Percentiles rank a stretch among this genome's conserved stretches.
Conservation (phyloP, 495 filamentous ascomycete species). For the Cudoniella acicularis region DNA sequence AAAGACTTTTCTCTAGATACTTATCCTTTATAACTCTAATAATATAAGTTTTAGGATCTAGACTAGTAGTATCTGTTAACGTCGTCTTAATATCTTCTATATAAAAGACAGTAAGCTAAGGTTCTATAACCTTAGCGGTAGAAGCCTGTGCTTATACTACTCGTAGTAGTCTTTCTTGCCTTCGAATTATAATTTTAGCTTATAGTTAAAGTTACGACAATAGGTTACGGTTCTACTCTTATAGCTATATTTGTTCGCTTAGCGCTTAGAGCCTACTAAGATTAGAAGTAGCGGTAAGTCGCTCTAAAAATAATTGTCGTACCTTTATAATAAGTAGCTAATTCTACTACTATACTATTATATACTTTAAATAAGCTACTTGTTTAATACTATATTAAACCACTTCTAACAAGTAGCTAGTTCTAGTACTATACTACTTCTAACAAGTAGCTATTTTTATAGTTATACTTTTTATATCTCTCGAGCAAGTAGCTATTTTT, state of each 20-base stretch:
- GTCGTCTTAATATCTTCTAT: not conserved
- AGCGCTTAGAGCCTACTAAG: conserved; percentile 4
- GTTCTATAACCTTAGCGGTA: conserved; percentile 1
- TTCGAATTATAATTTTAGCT: conserved; percentile 5
- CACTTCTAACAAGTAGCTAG: not conserved
- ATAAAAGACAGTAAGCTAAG: conserved; percentile 1
- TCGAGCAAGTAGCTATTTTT: conserved; percentile 1
- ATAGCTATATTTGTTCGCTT: conserved; percentile 8
- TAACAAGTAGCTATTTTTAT: not conserved
- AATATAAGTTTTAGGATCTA: not conserved
- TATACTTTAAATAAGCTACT: not conserved
- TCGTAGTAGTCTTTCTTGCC: conserved; percentile 6
- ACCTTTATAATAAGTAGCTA: not conserved
- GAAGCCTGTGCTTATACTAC: conserved; percentile 3
- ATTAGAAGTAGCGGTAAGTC: conserved; percentile 7
- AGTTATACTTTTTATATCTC: not conserved
- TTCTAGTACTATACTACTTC: not conserved
- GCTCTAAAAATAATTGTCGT: conserved; percentile 6
- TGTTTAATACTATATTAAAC: not conserved
- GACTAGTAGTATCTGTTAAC: not conserved
- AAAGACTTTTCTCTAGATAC: not conserved
- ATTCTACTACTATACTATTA: not conserved
- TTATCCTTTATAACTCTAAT: conserved; percentile 1
- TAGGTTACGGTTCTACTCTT: conserved; percentile 1
- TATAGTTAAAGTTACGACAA: conserved; percentile 2